Percentiles rank a stretch among this genome's conserved stretches.
Evolutionary conservation across 345 rosid species (phyloP).

Genomic region (Salix brachista): DNA sequence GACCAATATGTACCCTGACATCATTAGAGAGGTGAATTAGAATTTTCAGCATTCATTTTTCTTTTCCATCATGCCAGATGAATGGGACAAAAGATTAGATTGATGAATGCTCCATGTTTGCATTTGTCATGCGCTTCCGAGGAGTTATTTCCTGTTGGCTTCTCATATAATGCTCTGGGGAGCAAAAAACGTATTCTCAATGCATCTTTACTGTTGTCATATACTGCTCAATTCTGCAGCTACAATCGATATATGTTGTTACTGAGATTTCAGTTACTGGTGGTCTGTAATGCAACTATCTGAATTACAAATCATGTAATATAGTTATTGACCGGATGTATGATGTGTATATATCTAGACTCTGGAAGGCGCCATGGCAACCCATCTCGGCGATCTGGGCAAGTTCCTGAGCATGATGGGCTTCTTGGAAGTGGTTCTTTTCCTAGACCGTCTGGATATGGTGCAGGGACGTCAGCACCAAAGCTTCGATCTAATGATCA

Average conservation of each 20-base stretch:
- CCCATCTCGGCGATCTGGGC: slow-evolving; percentile 77
- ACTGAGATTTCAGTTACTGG: background rate
- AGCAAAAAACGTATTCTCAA: background rate
- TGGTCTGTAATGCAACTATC: background rate
- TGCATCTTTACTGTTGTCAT: background rate
- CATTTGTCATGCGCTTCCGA: background rate
- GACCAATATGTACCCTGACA: background rate
- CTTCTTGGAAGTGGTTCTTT: slow-evolving; percentile 97
- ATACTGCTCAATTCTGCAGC: background rate
- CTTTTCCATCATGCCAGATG: background rate
- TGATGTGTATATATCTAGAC: slow-evolving; percentile 32
- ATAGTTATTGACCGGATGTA: background rate
- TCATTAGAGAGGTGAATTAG: background rate
- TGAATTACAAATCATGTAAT: background rate
- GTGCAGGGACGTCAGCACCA: slow-evolving; percentile 54
- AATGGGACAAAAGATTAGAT: background rate
- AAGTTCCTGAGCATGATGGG: slow-evolving; percentile 90
- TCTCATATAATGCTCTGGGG: background rate
- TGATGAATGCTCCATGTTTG: background rate
- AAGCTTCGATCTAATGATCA: slow-evolving; percentile 65
- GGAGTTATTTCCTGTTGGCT: background rate
- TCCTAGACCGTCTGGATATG: slow-evolving; percentile 69
- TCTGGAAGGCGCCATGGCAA: slow-evolving; percentile 60
- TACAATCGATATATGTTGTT: background rate
- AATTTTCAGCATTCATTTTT: too few species aligned